Evolutionary conservation across 768 basidiomycete species (phyloP).

Genomic region (Clitopilus hobsonii): DNA sequence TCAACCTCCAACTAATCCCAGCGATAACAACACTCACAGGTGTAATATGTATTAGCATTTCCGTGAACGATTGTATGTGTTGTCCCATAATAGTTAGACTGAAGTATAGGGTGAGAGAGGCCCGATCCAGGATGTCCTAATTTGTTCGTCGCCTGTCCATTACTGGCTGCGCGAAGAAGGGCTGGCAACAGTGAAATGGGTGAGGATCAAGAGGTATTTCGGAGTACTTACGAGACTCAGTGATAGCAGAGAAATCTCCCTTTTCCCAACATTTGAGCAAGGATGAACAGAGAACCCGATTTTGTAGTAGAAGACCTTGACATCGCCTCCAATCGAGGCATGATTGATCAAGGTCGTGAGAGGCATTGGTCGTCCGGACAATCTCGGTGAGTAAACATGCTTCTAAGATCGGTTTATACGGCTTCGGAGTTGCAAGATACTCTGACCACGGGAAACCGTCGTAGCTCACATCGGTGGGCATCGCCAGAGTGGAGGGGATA

Average conservation of each 20-base stretch:
- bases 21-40: too few relatives aligned
- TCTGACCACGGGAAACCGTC: not conserved
- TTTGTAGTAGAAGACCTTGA: not conserved
- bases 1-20: too few relatives aligned
- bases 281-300: not conserved
- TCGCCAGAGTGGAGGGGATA: too few relatives aligned
- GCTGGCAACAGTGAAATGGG: too few relatives aligned
- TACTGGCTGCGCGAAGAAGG: too few relatives aligned
- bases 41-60: not conserved
- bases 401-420: not conserved
- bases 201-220: not conserved
- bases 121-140: too few relatives aligned
- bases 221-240: not conserved
- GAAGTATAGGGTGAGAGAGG: too few relatives aligned
- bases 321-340: not conserved
- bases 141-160: too few relatives aligned
- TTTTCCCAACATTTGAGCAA: not conserved
- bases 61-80: not conserved
- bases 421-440: not conserved
- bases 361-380: not conserved
- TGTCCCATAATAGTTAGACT: too few relatives aligned
- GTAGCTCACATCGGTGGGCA: not conserved
- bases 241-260: not conserved
- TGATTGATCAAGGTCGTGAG: not conserved
- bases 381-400: not conserved